Percentiles rank a stretch among this genome's conserved stretches.
Conservation (phyloP, 352 stramenopile genomes). For the Phytophthora cryptogea region DNA sequence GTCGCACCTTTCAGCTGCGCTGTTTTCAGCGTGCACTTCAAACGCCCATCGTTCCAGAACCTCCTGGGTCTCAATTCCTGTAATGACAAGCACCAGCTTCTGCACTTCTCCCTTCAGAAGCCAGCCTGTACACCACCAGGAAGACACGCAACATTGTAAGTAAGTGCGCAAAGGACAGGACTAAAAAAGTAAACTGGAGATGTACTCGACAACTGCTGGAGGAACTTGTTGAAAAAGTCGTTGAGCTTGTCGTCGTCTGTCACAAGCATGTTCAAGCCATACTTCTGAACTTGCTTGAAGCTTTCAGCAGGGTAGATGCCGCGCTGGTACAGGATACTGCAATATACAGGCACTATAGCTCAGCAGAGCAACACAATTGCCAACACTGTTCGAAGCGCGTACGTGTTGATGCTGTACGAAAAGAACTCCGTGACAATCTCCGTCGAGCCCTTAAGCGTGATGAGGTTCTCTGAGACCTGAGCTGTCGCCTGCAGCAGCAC, state of each 20-base stretch:
- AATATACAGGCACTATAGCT: conserved; percentile 9
- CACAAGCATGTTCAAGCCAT: conserved; percentile 98
- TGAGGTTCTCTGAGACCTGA: conserved; percentile 91
- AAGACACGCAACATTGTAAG: background rate
- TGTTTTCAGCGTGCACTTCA: conserved; percentile 90
- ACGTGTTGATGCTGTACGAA: conserved; percentile 98
- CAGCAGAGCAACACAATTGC: background rate
- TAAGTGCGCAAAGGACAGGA: background rate
- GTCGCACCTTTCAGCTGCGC: conserved; percentile 40
- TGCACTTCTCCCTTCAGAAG: conserved; percentile 95
- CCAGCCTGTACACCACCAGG: conserved; percentile 76
- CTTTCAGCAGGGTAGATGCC: conserved; percentile 99
- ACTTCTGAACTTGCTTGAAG: conserved; percentile 98
- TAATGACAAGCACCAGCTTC: conserved; percentile 98
- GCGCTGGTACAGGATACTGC: conserved; percentile 93
- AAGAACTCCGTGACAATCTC: conserved; percentile 99
- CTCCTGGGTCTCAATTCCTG: conserved; percentile 95
- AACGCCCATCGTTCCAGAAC: conserved; percentile 99
- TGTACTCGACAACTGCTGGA: conserved; percentile 88
- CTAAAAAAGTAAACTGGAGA: background rate
- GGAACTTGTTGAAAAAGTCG: conserved; percentile 95
- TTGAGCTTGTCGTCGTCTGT: conserved; percentile 96
- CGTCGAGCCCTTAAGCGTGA: conserved; percentile 98
- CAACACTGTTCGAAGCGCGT: conserved; percentile 9
- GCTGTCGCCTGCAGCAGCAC: conserved; percentile 52